A percentile compares a stretch with the other conserved stretches of the same genome.
Conservation (phyloP, 257 asterid genomes). For the Parsonsia alboflavescens region DNA sequence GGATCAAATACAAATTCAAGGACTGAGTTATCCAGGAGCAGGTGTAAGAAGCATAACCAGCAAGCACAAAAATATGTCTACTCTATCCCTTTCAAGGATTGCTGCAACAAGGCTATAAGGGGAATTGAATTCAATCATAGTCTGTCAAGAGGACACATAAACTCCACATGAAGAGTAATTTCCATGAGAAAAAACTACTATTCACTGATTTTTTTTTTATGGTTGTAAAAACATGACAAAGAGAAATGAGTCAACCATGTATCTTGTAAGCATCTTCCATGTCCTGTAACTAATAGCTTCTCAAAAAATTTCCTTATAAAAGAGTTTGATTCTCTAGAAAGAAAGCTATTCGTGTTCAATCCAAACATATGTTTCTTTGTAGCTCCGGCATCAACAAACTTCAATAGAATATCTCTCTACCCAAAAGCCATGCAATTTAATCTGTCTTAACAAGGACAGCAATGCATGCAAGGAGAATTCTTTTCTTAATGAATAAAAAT, state of each 20-base stretch:
- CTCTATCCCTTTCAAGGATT: background rate
- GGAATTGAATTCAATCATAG: background rate
- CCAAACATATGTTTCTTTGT: background rate
- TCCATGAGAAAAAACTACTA: background rate
- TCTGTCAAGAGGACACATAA: background rate
- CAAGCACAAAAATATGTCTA: background rate
- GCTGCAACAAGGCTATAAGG: background rate
- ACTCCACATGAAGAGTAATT: background rate
- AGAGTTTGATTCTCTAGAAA: background rate
- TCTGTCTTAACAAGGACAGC: background rate
- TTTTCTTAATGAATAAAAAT: background rate
- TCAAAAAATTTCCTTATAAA: background rate
- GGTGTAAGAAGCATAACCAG: background rate
- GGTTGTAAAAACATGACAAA: background rate
- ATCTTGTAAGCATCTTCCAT: background rate
- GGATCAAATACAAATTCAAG: background rate
- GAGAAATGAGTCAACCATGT: background rate
- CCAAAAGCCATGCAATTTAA: background rate
- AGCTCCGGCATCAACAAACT: background rate
- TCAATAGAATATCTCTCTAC: no score
- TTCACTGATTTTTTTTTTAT: background rate
- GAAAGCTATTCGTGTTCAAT: background rate
- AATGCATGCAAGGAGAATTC: background rate
- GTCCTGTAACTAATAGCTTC: background rate
- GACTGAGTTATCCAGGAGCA: background rate